These are phyloP conservation scores for Rhizoclosmatium globosum DNA, from an alignment of 192 early-diverging fungal genomes.

Conservation along the genomic window DNA sequence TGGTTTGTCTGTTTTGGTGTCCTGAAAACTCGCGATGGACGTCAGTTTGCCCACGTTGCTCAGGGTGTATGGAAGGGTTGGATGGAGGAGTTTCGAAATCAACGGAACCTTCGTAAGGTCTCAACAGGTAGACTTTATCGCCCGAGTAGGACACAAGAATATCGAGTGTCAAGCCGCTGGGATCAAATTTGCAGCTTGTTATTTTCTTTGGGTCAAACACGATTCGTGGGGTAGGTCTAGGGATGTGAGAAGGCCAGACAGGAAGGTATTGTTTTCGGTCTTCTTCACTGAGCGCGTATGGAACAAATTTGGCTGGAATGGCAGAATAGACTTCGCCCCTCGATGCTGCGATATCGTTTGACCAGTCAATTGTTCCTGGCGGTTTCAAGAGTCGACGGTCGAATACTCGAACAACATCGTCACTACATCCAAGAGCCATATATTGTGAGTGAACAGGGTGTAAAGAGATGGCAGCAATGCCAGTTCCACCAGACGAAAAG, in stretches of 20 bases:
- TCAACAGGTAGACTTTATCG: slow-evolving; percentile 27
- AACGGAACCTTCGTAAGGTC: slow-evolving; percentile 11
- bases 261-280: neutral
- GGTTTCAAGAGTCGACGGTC: slow-evolving; percentile 19
- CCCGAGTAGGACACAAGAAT: slow-evolving; percentile 27
- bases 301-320: slow-evolving; percentile 20
- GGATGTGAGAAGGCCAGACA: neutral
- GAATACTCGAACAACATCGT: slow-evolving; percentile 26
- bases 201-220: slow-evolving; percentile 30
- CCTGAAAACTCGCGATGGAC: slow-evolving; percentile 5
- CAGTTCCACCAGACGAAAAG: neutral
- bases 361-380: neutral
- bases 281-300: neutral
- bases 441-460: slow-evolving; percentile 25
- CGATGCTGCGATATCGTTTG: neutral
- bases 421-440: slow-evolving; percentile 35
- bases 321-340: slow-evolving; percentile 26
- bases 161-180: slow-evolving; percentile 18
- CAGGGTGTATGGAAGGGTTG: neutral
- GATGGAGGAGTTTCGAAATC: neutral
- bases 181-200: slow-evolving; percentile 31
- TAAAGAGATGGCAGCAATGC: slow-evolving; percentile 27
- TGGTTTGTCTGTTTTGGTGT: slow-evolving; percentile 33
- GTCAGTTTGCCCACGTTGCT: neutral
- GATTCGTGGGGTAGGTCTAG: neutral